These are phyloP conservation scores for Dicorynia guianensis DNA, from an alignment of 306 rosid genomes.

Conservation along the genomic window DNA sequence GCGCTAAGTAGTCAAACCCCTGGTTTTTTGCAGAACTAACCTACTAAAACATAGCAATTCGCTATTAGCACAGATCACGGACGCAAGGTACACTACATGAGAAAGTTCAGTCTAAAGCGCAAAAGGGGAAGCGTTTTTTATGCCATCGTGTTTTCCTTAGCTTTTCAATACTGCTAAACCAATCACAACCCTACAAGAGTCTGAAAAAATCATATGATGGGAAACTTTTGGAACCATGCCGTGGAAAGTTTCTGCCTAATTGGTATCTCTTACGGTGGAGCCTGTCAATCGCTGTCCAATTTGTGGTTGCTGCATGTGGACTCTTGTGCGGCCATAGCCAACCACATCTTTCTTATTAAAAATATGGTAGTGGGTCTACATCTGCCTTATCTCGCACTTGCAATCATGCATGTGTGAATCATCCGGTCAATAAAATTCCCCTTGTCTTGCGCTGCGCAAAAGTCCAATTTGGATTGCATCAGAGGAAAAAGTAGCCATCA, in stretches of 20 bases:
- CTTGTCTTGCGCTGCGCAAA: conserved; percentile 62
- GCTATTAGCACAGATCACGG: not conserved
- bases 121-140: conserved; percentile 24
- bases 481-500: not conserved
- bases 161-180: conserved; percentile 1
- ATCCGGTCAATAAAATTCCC: conserved; percentile 42
- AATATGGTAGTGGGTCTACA: conserved; percentile 41
- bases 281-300: conserved; percentile 47
- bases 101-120: conserved; percentile 24
- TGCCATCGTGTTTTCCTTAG: conserved; percentile 28
- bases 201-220: conserved; percentile 35
- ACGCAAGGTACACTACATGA: not conserved
- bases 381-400: conserved; percentile 55
- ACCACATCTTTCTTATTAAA: conserved; percentile 31
- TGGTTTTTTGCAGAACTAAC: too few species aligned
- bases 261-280: conserved; percentile 36
- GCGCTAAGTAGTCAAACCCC: not conserved
- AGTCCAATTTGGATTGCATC: conserved; percentile 57
- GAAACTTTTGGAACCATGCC: conserved; percentile 40
- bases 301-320: conserved; percentile 46
- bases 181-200: conserved; percentile 9
- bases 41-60: not conserved
- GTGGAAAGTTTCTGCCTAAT: conserved; percentile 28
- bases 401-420: conserved; percentile 56
- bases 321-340: conserved; percentile 30